A percentile compares a stretch with the other conserved stretches of the same genome.
phyloP scores from a whole-genome alignment of 2,329 filamentous ascomycete genomes.

The Aspergillus novofumigatus region DNA sequence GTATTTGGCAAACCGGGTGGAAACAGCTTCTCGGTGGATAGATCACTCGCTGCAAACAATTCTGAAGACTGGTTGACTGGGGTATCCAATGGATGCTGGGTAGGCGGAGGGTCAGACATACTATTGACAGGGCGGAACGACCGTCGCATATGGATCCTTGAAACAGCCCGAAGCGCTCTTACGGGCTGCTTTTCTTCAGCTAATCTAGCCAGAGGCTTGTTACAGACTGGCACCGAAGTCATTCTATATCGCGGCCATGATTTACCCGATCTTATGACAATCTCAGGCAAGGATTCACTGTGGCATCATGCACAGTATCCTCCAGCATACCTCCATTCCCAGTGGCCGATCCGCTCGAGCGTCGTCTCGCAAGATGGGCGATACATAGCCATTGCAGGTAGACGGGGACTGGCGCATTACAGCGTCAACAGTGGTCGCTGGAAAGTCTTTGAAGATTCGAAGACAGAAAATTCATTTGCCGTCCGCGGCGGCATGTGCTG shows the following conservation, averaged over 20 bases:
- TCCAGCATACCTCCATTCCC: constrained; percentile 75
- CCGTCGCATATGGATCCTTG: constrained; percentile 77
- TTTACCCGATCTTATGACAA: constrained; percentile 80
- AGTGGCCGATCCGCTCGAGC: constrained; percentile 87
- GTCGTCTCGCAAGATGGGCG: constrained; percentile 88
- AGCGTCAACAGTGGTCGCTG: constrained; percentile 90
- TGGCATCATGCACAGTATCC: constrained; percentile 93
- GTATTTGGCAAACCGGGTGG: constrained; percentile 90
- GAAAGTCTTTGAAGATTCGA: constrained; percentile 84
- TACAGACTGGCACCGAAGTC: constrained; percentile 82
- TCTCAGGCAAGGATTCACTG: constrained; percentile 86
- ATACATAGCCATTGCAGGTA: constrained; percentile 94
- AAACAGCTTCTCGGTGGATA: constrained; percentile 73
- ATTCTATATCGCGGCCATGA: constrained; percentile 95
- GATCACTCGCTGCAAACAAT: constrained; percentile 59
- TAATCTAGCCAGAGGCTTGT: constrained; percentile 81
- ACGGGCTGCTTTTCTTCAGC: constrained; percentile 87
- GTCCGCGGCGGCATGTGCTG: constrained; percentile 97
- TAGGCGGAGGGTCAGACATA: constrained; percentile 82
- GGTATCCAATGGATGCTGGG: constrained; percentile 74
- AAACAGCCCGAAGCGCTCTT: constrained; percentile 91
- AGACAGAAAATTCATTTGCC: constrained; percentile 82
- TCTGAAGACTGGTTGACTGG: constrained; percentile 82
- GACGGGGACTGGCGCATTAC: constrained; percentile 88
- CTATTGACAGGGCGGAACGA: constrained; percentile 67